These are phyloP conservation scores for Monilinia aucupariae DNA, from an alignment of 2,329 filamentous ascomycete genomes.

Conservation along the genomic window DNA sequence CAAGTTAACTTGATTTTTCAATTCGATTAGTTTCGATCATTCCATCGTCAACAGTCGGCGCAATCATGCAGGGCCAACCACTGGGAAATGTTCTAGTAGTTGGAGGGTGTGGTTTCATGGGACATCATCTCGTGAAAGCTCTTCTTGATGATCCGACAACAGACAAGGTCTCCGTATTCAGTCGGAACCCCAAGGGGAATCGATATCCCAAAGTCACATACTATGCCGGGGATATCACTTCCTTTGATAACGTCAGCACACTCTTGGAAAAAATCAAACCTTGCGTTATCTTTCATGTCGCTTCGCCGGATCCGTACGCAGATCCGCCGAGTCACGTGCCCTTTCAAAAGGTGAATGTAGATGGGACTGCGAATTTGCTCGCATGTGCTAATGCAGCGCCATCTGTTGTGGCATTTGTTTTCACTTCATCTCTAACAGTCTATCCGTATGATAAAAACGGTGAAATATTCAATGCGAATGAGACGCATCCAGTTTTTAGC, in stretches of 20 bases:
- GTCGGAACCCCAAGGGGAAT: slow-evolving; percentile 30
- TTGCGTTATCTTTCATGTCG: slow-evolving; percentile 30
- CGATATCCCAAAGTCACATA: slow-evolving; percentile 29
- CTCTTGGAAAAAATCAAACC: slow-evolving; percentile 31
- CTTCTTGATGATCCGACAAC: slow-evolving; percentile 28
- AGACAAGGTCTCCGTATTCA: slow-evolving; percentile 32
- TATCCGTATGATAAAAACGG: not conserved
- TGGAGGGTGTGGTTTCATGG: not conserved
- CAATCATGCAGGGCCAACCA: not conserved
- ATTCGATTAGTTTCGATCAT: not conserved
- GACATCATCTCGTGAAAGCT: slow-evolving; percentile 27
- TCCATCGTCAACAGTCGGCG: not conserved
- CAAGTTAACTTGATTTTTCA: too few relatives aligned
- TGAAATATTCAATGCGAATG: not conserved
- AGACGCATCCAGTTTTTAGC: not conserved
- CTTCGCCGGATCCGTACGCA: not conserved
- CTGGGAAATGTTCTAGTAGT: not conserved
- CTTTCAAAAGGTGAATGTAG: not conserved
- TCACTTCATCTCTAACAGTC: not conserved
- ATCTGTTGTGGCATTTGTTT: not conserved
- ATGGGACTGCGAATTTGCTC: not conserved
- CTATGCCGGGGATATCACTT: slow-evolving; percentile 30
- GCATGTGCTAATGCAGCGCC: not conserved
- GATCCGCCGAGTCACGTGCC: not conserved
- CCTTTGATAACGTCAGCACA: slow-evolving; percentile 18